Conservation (phyloP, 2,329 filamentous ascomycete species). For the Trichoderma polysporum region DNA sequence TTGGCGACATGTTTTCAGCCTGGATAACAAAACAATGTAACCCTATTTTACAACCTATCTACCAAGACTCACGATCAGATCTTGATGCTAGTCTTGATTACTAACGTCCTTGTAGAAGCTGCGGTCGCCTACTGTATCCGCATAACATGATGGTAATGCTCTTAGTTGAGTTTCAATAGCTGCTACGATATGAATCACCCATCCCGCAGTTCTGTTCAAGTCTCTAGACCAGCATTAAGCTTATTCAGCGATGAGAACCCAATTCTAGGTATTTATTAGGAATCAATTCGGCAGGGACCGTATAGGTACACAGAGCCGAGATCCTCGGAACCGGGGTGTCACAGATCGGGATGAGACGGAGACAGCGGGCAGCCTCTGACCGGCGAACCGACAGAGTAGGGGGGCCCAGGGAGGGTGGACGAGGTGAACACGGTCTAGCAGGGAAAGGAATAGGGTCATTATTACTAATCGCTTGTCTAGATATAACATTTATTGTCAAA, state of each 20-base stretch:
- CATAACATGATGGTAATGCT: neutral
- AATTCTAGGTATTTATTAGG: neutral
- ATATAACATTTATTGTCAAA: too few relatives aligned
- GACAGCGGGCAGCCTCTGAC: too few relatives aligned
- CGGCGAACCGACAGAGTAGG: too few relatives aligned
- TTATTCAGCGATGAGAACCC: neutral
- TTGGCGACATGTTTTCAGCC: neutral
- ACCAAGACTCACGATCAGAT: too few relatives aligned
- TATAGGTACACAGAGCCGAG: too few relatives aligned
- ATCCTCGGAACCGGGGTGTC: too few relatives aligned
- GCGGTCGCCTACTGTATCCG: neutral
- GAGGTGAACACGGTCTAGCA: too few relatives aligned
- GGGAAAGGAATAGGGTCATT: too few relatives aligned
- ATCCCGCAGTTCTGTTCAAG: neutral
- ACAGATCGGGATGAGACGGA: too few relatives aligned
- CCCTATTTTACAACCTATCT: neutral
- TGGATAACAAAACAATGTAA: neutral
- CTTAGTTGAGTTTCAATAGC: neutral
- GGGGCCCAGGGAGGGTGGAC: too few relatives aligned
- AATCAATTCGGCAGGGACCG: neutral
- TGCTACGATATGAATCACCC: neutral
- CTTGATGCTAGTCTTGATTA: neutral
- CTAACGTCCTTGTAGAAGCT: neutral
- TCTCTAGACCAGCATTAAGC: neutral
- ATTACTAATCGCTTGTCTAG: too few relatives aligned